phyloP scores from a whole-genome alignment of 2,329 filamentous ascomycete genomes.

The Sarocladium kiliense region DNA sequence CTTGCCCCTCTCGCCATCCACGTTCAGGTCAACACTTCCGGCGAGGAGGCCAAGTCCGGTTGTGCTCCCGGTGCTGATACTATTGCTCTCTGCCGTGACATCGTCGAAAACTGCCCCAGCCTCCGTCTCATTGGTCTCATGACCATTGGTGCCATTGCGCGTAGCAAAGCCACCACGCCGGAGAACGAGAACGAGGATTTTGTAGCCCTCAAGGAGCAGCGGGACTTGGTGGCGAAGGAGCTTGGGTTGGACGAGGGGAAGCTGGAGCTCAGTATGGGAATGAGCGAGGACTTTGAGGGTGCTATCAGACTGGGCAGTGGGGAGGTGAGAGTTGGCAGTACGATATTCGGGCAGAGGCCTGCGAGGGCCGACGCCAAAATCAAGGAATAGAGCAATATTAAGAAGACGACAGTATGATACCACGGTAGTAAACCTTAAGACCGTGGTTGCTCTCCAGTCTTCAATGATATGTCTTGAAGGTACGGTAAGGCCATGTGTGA shows the following conservation, averaged over 20 bases:
- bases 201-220: conserved; percentile 57
- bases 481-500: no score
- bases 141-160: conserved; percentile 94
- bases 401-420: no score
- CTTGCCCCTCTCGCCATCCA: conserved; percentile 61
- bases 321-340: conserved; percentile 89
- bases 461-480: no score
- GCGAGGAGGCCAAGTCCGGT: conserved; percentile 81
- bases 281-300: conserved; percentile 94
- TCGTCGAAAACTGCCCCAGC: conserved; percentile 66
- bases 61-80: conserved; percentile 62
- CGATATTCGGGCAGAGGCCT: conserved; percentile 84
- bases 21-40: conserved; percentile 93
- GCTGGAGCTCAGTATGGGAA: conserved; percentile 96
- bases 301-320: conserved; percentile 78
- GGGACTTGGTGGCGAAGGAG: conserved; percentile 62
- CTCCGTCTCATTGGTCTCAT: conserved; percentile 78
- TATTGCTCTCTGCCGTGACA: conserved; percentile 60
- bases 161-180: conserved; percentile 66
- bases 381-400: conserved; percentile 29
- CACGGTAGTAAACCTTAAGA: no score
- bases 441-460: no score
- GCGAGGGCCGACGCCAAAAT: conserved; percentile 74
- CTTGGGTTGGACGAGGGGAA: conserved; percentile 37
- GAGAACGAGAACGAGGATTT: conserved; percentile 95